Percentiles rank a stretch among this genome's conserved stretches.
phyloP scores from a whole-genome alignment of 1,139 yeast genomes.

The Yamadazyma epiphylla region DNA sequence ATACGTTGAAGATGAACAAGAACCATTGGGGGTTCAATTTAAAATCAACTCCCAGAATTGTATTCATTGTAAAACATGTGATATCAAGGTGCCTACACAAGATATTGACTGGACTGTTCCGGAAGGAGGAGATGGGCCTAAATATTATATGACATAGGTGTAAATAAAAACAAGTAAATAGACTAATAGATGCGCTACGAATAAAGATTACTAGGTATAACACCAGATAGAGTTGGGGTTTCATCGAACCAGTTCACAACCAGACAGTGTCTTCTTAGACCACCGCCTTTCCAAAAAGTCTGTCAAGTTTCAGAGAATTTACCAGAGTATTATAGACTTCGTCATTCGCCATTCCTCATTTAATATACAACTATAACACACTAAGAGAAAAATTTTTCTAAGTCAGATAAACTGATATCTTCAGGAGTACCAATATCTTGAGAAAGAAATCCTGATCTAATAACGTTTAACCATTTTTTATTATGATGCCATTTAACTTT shows the following conservation, averaged over 20 bases:
- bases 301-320: too few relatives aligned
- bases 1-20: conserved; percentile 66
- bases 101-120: conserved; percentile 95
- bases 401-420: conserved; percentile 66
- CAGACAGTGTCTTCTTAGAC: too few relatives aligned
- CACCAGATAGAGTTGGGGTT: conserved; percentile 2
- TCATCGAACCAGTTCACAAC: not conserved
- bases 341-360: not conserved
- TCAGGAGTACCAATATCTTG: conserved; percentile 79
- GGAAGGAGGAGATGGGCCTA: conserved; percentile 98
- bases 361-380: conserved; percentile 2
- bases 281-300: too few relatives aligned
- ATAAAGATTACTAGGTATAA: conserved; percentile 2
- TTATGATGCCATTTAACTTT: conserved; percentile 18
- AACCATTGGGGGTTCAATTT: conserved; percentile 67
- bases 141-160: conserved; percentile 68
- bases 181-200: too few relatives aligned
- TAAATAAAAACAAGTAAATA: too few relatives aligned
- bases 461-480: conserved; percentile 65
- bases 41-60: conserved; percentile 95
- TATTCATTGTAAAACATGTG: conserved; percentile 97
- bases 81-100: conserved; percentile 91
- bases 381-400: conserved; percentile 58
- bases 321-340: not conserved
- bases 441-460: conserved; percentile 68